Evolutionary conservation across 306 rosid species (phyloP).

Genomic region (Inga leiocalycina): DNA sequence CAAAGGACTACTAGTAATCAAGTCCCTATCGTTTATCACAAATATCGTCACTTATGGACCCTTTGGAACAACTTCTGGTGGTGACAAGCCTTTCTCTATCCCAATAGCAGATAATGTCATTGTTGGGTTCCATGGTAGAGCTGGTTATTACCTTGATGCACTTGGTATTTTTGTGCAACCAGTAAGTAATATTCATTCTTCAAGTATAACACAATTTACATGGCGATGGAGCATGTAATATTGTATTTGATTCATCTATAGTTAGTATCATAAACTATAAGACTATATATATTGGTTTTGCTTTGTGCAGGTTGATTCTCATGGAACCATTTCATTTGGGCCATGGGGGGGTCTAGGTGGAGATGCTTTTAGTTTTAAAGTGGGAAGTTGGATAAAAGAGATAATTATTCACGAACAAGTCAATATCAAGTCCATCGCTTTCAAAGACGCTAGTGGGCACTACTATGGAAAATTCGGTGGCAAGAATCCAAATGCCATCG

Average conservation of each 20-base stretch:
- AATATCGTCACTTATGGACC: background rate
- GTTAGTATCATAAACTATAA: too few species aligned
- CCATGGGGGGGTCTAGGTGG: background rate
- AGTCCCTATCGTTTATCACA: background rate
- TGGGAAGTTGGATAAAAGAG: background rate
- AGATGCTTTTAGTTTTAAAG: background rate
- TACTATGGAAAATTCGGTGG: too few species aligned
- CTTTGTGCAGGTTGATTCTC: background rate
- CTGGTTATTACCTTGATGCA: background rate
- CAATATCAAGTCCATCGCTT: too few species aligned
- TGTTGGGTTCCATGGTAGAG: background rate
- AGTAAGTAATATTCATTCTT: background rate
- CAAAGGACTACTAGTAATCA: background rate
- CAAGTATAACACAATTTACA: background rate
- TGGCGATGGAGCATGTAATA: too few species aligned
- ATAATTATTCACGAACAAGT: background rate
- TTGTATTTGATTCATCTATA: too few species aligned
- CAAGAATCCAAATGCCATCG: too few species aligned
- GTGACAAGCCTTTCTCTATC: background rate
- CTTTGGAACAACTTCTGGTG: background rate
- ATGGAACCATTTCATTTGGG: background rate
- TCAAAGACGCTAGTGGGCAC: too few species aligned
- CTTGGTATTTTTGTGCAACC: background rate
- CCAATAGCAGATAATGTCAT: too few species aligned
- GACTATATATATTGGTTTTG: background rate